Evolutionary conservation across 129 eudicot species (phyloP), one percentile per base, ranked within the genome.

Genomic region (Flaveria trinervia): DNA sequence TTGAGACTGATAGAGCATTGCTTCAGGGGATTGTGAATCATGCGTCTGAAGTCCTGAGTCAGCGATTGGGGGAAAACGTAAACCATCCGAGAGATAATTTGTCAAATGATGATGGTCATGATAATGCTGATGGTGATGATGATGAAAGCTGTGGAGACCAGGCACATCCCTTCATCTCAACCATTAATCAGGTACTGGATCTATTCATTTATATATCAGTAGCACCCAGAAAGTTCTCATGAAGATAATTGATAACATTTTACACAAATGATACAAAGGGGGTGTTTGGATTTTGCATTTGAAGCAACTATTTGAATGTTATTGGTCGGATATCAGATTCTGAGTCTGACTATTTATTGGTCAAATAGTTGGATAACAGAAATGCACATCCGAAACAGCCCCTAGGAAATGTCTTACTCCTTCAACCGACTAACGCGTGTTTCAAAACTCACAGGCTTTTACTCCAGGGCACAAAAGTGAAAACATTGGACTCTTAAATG

Each of bases 401-500:
- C 39, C 41, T 1, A 5, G 7, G 41, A 36, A 36, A 36, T 36
- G 49, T 10, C 6, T 33, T 25, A 15, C 22, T 46, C 12, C 18
- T 18, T n/a, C 3, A 18, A 28, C 44, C 7, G n/a, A 65, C 33
- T 25, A n/a, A 1, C 48, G 20, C 11, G 46, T 57, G 39, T 28
- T 65, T 80, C 1, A 74, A n/a, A 49, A 52, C 41, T 73, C 64
- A 79, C 82, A 89, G 92, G 86, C 44, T 70, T 33, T 83, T 7
- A 57, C 74, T 25, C 65, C 70, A 52, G 70, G 13, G 10, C 76
- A 78, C 59, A 49, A 41, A 39, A 71, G 76, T 13, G 90, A 80
- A 69, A 82, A 56, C 1, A 66, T 76, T 25, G 89, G 90, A 23
- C 96, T 90, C 28, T 61, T 93, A 41, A 84, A 81, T 26, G 71